These are phyloP conservation scores for Pseudonectria buxi DNA, from an alignment of 2,329 filamentous ascomycete genomes.

Conservation along the genomic window DNA sequence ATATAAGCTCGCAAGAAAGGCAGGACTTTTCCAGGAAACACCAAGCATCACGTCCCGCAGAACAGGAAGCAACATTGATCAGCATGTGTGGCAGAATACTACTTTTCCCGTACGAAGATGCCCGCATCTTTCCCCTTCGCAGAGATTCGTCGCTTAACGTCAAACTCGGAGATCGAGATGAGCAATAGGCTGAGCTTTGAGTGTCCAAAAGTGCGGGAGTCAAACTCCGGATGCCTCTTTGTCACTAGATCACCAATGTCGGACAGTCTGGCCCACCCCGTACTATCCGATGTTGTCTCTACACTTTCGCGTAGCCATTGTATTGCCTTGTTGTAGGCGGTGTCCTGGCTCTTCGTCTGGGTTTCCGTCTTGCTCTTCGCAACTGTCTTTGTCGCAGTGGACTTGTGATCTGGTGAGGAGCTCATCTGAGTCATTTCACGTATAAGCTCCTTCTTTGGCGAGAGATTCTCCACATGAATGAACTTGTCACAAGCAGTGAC, in stretches of 20 bases:
- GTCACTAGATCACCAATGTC: conserved; percentile 19
- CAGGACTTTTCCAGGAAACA: no score
- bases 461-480: conserved; percentile 21
- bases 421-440: no score
- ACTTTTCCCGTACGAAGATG: conserved; percentile 2
- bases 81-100: neutral
- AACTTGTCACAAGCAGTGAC: conserved; percentile 29
- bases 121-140: conserved; percentile 1
- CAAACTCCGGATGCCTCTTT: conserved; percentile 24
- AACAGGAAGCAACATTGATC: no score
- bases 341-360: no score
- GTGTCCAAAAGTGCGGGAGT: conserved; percentile 22
- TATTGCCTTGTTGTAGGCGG: neutral
- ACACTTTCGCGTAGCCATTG: conserved; percentile 12
- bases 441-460: neutral
- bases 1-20: no score
- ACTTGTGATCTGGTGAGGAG: neutral
- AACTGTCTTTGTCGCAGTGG: no score
- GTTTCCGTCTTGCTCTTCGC: no score
- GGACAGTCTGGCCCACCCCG: conserved; percentile 24
- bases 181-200: conserved; percentile 16
- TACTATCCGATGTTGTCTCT: conserved; percentile 13
- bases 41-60: no score
- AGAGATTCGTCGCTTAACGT: conserved; percentile 1
- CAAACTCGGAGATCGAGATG: neutral